Evolutionary conservation across 768 basidiomycete genomes (phyloP), one percentile per base, ranked within the genome.

Genomic region (Candolleomyces aberdarensis): DNA sequence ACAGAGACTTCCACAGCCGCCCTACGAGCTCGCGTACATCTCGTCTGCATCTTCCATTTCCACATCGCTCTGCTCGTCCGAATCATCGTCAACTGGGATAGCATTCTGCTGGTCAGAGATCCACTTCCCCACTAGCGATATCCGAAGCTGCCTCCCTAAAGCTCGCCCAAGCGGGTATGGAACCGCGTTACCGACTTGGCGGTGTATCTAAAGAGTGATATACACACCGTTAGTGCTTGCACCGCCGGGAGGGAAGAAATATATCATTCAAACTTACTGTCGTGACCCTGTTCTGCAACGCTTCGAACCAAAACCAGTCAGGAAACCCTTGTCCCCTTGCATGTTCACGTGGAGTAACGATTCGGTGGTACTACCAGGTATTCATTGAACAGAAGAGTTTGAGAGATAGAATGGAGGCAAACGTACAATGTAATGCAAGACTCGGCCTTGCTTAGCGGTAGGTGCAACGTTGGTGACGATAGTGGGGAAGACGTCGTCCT

Each of bases 321-420:
- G 91, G 88, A 69, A 94, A 91, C 0, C 92, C 91, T 74, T 94
- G 92, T 0, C 89, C 87, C 46, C 92, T 77, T 8, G 91, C 91
- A 14, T 90, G 76, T 69, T 93, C 91, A 5, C 91, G 82, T 22
- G 92, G 85, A 0, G 88, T 88, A 6, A 91, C 73, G 64, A 91
- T 84, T 9, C 92, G 82, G 64, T 81, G 81, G 63, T 84, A 86
- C 91, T 93, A 44, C 9, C 22, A 56, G 48, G 11, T 39, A 26
- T 47, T 19, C 50, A 26, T 32, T 49, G 58, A 13, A 36, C 36
- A 46, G 19, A 41, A 17, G 46, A 32, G 10, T 15, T 60, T 19
- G 61, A 26, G 15, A 48, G 14, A 22, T 39, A 58, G 20, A 43
- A 46, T 61, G 36, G 7, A 17, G 22, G n/a, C 53, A 3, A 31